Base-by-base conservation (phyloP, 2,329 filamentous ascomycete genomes). In the Phialophora tarda region DNA sequence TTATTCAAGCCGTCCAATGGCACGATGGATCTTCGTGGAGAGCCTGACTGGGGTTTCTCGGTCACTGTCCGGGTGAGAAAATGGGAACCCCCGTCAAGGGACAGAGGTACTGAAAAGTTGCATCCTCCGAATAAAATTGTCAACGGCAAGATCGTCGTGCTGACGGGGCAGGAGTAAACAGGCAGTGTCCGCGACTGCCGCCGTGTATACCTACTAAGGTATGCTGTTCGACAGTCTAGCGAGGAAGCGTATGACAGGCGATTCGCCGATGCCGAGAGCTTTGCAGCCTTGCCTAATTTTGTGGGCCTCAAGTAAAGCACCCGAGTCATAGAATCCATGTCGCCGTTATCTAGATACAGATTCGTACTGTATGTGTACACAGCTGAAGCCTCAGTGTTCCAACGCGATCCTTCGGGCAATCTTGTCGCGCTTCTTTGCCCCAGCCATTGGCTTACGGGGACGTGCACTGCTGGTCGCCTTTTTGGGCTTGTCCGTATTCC, bases 381-480 rank as follows among this genome's bases (percentile, higher is more conserved):
- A 7, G 5, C 17, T n/a, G 4, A n/a, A 7, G 38, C 6, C 21
- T 44, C 17, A 44, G 17, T 14, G 6, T 44, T 28, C n/a, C 44
- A 34, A 21, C 7, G 30, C 32, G 12, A 48, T 23, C 32, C 30
- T 61, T 23, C 48, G 47, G 21, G 24, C 26, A 2, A 54, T 32
- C 59, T 67, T 69, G 44, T 61, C 65, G 8, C 63, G 59, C 21
- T 70, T 68, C 62, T 66, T 70, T 32, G 61, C 65, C 21, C 68
- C 68, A 21, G 62, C 67, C 68, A 70, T 70, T 12, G 68, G 56
- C 56, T 65, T 70, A 21, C 68, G 63, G 30, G 68, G 68, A 17
- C 68, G 68, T 51, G 57, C 65, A 56, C 44, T 23, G 24, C 68
- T 64, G n/a, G 44, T 32, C 17, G 59, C 55, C 12, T 58, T 64